Base-by-base conservation (phyloP, 768 basidiomycete species). In the Jaapia argillacea region DNA sequence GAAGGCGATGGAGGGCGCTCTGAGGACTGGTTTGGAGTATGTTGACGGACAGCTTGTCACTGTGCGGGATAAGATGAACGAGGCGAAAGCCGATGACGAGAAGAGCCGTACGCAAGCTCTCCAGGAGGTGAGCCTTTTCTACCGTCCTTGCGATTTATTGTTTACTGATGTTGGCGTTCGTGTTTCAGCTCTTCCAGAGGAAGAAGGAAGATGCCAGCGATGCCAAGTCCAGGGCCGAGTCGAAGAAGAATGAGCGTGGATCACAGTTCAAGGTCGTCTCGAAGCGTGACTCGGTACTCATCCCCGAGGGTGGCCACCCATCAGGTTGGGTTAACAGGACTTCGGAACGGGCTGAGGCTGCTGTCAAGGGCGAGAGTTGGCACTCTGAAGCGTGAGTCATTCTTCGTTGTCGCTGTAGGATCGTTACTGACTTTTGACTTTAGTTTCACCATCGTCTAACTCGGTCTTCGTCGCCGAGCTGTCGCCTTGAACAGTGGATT, bases 21-120 rank as follows among this genome's bases (percentile, higher is more conserved):
- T 97, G 43, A 72, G 67, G 36, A 87, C 86, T 13, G 89, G 80
- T 1, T 65, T 97, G 48, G 90, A 89, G 60, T 86, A 91, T 51
- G 67, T 91, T 33, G 91, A 97, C 54, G 85, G 83, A 13, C 89
- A 93, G 65, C 75, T 98, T 16, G 84, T 89, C 20, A 71, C 74
- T n/a, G 88, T 97, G 36, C 68, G 86, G n/a, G 81, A 88, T 47
- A 68, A 77, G 27, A 79, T 89, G 78, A 71, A 77, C 38, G 75
- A 76, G 51, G 87, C 73, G 40, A 72, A 71, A 57, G 57, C 58
- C 23, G 56, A 56, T 22, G 68, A 74, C 26, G 66, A 67, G 27
- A 53, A 51, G 14, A 58, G 57, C 26, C 67, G 68, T 24, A 66
- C 64, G 28, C 69, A 85, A 42, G 77, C 70, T 4, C 54, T 91